phyloP scores from a whole-genome alignment of 805 yeast species.

The Millerozyma acaciae region DNA sequence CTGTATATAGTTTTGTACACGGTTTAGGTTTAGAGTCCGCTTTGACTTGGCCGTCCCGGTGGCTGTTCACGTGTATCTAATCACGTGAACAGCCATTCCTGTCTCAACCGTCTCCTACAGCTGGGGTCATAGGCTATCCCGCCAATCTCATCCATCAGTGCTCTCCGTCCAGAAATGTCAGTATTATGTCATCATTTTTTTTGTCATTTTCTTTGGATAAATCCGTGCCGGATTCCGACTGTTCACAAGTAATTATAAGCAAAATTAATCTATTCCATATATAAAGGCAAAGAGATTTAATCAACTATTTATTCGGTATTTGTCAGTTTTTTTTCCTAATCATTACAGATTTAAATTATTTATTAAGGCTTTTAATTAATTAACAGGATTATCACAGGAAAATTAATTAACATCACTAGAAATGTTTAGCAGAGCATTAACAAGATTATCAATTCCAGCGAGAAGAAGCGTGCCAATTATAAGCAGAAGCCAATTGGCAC shows the following conservation, averaged over 20 bases:
- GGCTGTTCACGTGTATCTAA: too few relatives aligned
- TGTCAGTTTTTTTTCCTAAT: background rate
- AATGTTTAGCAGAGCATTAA: conserved; percentile 26
- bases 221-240: conserved; percentile 1
- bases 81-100: too few relatives aligned
- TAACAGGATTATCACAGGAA: background rate
- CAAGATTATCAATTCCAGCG: conserved; percentile 10
- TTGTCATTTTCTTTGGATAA: background rate
- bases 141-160: too few relatives aligned
- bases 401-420: conserved; percentile 2
- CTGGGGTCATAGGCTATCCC: too few relatives aligned
- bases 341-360: background rate
- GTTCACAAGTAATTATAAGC: conserved; percentile 1
- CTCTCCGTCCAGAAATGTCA: too few relatives aligned
- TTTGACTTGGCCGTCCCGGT: too few relatives aligned
- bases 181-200: too few relatives aligned
- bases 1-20: too few relatives aligned
- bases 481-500: conserved; percentile 2
- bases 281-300: background rate
- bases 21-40: too few relatives aligned
- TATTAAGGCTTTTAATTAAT: background rate
- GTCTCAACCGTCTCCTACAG: too few relatives aligned
- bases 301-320: background rate
- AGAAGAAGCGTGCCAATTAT: conserved; percentile 9
- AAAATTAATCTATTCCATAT: background rate